Evolutionary conservation across 2,329 filamentous ascomycete genomes (phyloP).

Genomic region (Apiospora saccharicola): DNA sequence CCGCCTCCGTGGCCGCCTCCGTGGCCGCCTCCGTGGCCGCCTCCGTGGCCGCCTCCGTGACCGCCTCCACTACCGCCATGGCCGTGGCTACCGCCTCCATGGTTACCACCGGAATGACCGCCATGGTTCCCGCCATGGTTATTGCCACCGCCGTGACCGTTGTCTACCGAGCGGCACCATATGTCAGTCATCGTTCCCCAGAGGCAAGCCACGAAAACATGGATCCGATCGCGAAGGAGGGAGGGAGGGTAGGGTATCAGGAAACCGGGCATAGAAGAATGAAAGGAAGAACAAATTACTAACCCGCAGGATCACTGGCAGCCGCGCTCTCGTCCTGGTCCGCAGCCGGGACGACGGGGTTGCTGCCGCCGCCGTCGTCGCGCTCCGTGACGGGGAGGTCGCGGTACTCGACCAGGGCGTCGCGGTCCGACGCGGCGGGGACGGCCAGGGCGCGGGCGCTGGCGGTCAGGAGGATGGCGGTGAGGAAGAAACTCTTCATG

Average conservation of each 20-base stretch:
- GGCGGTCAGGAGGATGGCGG: not conserved
- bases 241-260: not conserved
- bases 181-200: not conserved
- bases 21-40: too few species aligned
- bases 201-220: not conserved
- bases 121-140: too few species aligned
- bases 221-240: not conserved
- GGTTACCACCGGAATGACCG: not conserved
- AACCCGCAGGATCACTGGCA: not conserved
- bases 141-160: not conserved
- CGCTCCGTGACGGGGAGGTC: not conserved
- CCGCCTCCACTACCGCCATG: not conserved
- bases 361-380: too few species aligned
- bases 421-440: not conserved
- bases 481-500: not conserved
- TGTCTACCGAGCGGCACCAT: not conserved
- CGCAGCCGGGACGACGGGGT: not conserved
- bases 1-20: too few species aligned
- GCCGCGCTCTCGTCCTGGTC: not conserved
- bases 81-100: not conserved
- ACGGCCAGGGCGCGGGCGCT: not conserved
- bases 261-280: not conserved
- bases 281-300: not conserved
- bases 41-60: too few species aligned
- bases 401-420: not conserved